A percentile compares a stretch with the other conserved stretches of the same genome.
phyloP scores from a whole-genome alignment of 345 rosid genomes.

The Salix brachista region DNA sequence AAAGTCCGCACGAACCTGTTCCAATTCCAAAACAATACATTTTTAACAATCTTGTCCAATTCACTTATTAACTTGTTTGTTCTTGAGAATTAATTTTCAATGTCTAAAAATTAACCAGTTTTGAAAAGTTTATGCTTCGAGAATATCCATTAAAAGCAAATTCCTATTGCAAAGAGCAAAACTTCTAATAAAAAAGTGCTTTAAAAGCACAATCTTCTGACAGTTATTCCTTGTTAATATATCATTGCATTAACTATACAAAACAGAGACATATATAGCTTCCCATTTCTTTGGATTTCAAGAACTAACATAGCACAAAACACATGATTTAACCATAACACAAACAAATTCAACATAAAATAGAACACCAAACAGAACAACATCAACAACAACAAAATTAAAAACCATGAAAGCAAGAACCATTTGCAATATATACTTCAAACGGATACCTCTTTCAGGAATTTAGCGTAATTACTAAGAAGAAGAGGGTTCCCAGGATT shows the following conservation, averaged over 20 bases:
- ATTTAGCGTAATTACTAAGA: conserved; percentile 78
- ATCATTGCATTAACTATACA: neutral
- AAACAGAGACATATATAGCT: neutral
- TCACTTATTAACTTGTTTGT: neutral
- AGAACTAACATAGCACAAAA: neutral
- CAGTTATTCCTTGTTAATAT: neutral
- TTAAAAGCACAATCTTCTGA: neutral
- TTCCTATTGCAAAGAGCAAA: neutral
- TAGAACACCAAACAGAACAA: neutral
- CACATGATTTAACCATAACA: neutral
- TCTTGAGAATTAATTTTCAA: neutral
- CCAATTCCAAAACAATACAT: conserved; percentile 10
- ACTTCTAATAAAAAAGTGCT: neutral
- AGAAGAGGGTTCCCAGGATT: conserved; percentile 77
- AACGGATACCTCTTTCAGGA: conserved; percentile 66
- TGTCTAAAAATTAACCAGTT: neutral
- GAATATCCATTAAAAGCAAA: neutral
- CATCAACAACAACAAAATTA: neutral
- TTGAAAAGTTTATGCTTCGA: neutral
- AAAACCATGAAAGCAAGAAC: neutral
- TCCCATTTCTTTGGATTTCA: neutral
- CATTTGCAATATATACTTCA: neutral
- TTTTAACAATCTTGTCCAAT: neutral
- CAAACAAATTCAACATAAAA: neutral
- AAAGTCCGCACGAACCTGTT: conserved; percentile 61